Conservation (phyloP, 495 filamentous ascomycete species). For the Xylaria scruposa region DNA sequence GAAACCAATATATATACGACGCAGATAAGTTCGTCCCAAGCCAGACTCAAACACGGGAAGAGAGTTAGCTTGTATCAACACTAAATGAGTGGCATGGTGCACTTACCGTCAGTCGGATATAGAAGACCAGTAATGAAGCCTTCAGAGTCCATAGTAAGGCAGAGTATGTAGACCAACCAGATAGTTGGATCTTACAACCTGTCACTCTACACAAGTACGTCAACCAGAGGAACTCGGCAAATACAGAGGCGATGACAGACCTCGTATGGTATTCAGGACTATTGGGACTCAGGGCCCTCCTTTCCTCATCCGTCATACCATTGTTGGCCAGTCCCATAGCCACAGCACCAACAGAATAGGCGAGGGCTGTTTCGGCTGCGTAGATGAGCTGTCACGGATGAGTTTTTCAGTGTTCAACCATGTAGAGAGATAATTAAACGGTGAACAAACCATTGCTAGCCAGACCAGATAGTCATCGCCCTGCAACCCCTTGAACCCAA, state of each 20-base stretch:
- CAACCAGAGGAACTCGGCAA: not conserved
- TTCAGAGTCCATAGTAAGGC: conserved; percentile 62
- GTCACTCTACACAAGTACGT: conserved; percentile 47
- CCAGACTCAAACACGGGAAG: conserved; percentile 41
- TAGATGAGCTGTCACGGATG: conserved; percentile 41
- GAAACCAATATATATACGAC: conserved; percentile 61
- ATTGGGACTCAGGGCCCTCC: conserved; percentile 50
- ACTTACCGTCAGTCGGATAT: conserved; percentile 62
- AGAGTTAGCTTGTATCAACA: conserved; percentile 21
- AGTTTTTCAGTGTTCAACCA: not conserved
- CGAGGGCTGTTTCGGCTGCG: conserved; percentile 44
- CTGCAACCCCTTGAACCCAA: conserved; percentile 43
- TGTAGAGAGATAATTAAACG: not conserved
- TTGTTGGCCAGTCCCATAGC: conserved; percentile 67
- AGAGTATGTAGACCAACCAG: conserved; percentile 64
- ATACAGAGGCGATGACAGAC: conserved; percentile 19
- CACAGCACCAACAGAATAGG: conserved; percentile 48
- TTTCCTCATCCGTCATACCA: conserved; percentile 62
- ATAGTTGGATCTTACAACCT: conserved; percentile 64
- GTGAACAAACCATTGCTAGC: conserved; percentile 47
- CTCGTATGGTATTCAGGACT: conserved; percentile 54
- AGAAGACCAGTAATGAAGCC: conserved; percentile 63
- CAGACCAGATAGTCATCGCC: conserved; percentile 51
- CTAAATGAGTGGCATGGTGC: not conserved
- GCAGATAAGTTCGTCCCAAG: conserved; percentile 49